Evolutionary conservation across 163 green algal species (phyloP), one percentile per base, ranked within the genome.

Genomic region (Scenedesmus sp.): DNA sequence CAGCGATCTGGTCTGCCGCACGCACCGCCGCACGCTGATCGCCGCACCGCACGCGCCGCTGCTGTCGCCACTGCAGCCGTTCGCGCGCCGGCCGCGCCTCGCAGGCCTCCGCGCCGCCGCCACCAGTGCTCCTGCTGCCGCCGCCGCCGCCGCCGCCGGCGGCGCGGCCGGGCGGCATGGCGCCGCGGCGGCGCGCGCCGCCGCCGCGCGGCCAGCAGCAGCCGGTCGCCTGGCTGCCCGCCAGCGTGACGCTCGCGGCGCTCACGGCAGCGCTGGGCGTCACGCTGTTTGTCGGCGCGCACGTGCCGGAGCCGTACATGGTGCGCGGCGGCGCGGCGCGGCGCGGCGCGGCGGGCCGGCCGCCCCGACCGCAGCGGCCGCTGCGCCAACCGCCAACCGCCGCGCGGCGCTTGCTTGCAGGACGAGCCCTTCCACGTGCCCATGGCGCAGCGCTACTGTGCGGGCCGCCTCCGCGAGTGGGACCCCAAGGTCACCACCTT

Each of bases 401-500:
- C 10, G 24, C 34, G 6, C 44, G 6, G 0, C 50, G 48, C 4
- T 63, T 6, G 0, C 54, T 18, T 76, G 70, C 88, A 97, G 95
- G 95, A 98, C 72, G 95, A 98, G 83, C 81, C 92, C 0, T 98
- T 98, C 75, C 95, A 98, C 65, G 87, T 98, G 17, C 89, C 89
- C 1, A 95, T 98, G 85, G 90, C 93, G 1, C 90, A 95, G 57
- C 69, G 70, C 5, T 98, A 97, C 85, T 98, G 95, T 78, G 6
- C 20, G 1, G 93, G 93, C 2, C 42, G 90, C 13, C 94, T 92
- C 47, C 22, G 14, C 0, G 29, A 71, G 2, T 99, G 95, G 95
- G 90, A 99, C 77, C 85, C 89, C 0, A 98, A 97, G 64, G 98
- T 99, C 56, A 99, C 95, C 4, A 99, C 95, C 2, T 93, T 97